phyloP scores from a whole-genome alignment of 2,329 filamentous ascomycete genomes.

The Tolypocladium ovalisporum region DNA sequence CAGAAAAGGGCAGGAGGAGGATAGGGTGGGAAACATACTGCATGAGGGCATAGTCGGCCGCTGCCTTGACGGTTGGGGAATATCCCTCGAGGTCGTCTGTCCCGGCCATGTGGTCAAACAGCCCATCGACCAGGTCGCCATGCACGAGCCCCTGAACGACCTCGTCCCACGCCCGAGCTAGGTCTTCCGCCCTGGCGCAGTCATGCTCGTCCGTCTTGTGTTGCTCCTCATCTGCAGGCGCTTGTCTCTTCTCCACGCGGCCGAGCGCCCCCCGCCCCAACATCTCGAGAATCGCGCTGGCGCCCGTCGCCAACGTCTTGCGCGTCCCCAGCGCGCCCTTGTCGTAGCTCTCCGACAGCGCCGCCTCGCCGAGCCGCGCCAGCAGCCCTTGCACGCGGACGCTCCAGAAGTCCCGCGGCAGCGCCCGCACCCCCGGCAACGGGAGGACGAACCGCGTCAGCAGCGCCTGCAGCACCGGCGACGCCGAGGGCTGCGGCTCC shows the following conservation, averaged over 20 bases:
- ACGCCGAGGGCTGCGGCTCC: constrained; percentile 28
- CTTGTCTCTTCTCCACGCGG: constrained; percentile 25
- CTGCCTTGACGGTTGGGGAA: constrained; percentile 48
- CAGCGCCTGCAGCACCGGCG: constrained; percentile 59
- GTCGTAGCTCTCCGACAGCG: constrained; percentile 73
- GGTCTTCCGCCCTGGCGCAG: constrained; percentile 43
- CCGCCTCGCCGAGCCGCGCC: constrained; percentile 50
- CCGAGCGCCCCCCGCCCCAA: constrained; percentile 55
- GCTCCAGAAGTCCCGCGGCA: constrained; percentile 56
- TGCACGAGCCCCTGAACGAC: constrained; percentile 57
- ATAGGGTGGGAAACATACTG: constrained; percentile 39
- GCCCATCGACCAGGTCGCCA: constrained; percentile 51
- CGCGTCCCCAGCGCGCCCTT: constrained; percentile 64
- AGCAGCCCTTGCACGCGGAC: constrained; percentile 50
- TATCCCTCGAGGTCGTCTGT: constrained; percentile 55
- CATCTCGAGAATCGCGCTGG: constrained; percentile 59
- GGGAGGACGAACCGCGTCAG: constrained; percentile 53
- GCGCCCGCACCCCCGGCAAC: constrained; percentile 53
- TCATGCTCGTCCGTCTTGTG: constrained; percentile 37
- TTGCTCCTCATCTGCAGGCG: constrained; percentile 6
- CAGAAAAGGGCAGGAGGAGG: neutral
- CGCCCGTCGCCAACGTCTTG: constrained; percentile 64
- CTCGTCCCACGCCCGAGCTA: constrained; percentile 55
- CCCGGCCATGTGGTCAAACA: constrained; percentile 50
- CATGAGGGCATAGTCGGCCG: constrained; percentile 56